These are phyloP conservation scores for Erythrobasidium hasegawianum DNA, from an alignment of 1,284 basidiomycete genomes.

Conservation along the genomic window DNA sequence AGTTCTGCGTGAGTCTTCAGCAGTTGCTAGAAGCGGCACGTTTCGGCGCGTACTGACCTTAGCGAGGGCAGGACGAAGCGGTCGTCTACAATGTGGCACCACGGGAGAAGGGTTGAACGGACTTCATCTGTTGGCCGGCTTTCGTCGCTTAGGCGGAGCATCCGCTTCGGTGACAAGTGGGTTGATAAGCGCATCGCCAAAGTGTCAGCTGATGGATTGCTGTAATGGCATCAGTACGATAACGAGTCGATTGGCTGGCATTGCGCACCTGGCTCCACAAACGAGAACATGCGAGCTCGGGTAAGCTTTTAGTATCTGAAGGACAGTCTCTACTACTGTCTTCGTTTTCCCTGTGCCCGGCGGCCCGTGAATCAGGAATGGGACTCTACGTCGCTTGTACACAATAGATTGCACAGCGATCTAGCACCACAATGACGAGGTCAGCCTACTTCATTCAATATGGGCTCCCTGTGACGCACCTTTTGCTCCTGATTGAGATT, in stretches of 20 bases:
- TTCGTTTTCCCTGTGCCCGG: constrained; percentile 50
- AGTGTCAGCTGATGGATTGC: constrained; percentile 51
- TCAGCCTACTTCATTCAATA: no score
- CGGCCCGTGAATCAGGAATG: constrained; percentile 42
- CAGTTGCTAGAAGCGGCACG: not conserved
- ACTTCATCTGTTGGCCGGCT: constrained; percentile 51
- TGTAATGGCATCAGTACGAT: no score
- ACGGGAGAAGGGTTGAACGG: constrained; percentile 39
- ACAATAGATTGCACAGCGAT: constrained; percentile 43
- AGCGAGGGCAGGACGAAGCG: constrained; percentile 43
- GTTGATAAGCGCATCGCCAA: constrained; percentile 47
- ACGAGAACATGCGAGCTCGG: constrained; percentile 47
- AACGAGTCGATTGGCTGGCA: no score
- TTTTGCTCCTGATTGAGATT: constrained; percentile 48
- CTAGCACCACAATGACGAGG: no score
- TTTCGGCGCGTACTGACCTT: constrained; percentile 24
- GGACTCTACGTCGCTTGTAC: constrained; percentile 37
- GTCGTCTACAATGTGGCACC: constrained; percentile 42
- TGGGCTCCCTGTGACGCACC: no score
- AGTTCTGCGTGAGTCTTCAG: constrained; percentile 11
- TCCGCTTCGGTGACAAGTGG: constrained; percentile 36
- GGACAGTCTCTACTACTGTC: constrained; percentile 46
- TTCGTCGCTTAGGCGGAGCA: constrained; percentile 49
- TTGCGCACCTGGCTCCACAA: constrained; percentile 47
- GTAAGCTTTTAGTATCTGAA: constrained; percentile 47